Percentiles rank a stretch among this genome's conserved stretches.
These are phyloP conservation scores for Colletotrichum scovillei DNA, from an alignment of 2,329 filamentous ascomycete species.

Conservation along the genomic window DNA sequence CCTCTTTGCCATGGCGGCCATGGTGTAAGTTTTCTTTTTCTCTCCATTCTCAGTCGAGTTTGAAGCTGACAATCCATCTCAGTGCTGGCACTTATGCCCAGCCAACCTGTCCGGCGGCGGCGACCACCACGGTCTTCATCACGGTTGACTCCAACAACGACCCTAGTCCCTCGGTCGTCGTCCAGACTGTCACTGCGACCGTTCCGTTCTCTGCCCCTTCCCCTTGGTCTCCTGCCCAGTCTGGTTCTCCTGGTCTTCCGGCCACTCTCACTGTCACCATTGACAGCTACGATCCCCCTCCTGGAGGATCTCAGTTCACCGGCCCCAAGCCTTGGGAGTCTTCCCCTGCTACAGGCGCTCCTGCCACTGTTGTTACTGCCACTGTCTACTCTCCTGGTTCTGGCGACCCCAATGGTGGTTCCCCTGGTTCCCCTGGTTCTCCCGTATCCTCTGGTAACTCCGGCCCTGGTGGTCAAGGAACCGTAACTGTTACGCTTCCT, in stretches of 20 bases:
- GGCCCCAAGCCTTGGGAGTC: slow-evolving; percentile 36
- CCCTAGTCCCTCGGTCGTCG: slow-evolving; percentile 31
- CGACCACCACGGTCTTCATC: slow-evolving; percentile 59
- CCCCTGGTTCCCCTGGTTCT: not conserved
- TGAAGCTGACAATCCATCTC: slow-evolving; percentile 29
- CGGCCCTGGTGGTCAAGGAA: not conserved
- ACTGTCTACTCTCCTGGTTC: slow-evolving; percentile 25
- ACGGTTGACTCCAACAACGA: slow-evolving; percentile 53
- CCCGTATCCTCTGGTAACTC: not conserved
- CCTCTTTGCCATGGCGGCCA: slow-evolving; percentile 49
- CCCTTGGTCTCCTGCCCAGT: slow-evolving; percentile 21
- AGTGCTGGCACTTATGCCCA: slow-evolving; percentile 33
- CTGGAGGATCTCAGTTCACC: slow-evolving; percentile 37
- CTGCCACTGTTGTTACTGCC: slow-evolving; percentile 37
- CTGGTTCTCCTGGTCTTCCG: slow-evolving; percentile 32
- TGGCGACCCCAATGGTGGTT: not conserved
- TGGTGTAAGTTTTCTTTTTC: slow-evolving; percentile 45
- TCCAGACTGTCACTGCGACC: slow-evolving; percentile 29
- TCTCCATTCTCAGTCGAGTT: not conserved
- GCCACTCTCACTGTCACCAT: slow-evolving; percentile 35
- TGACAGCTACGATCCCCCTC: slow-evolving; percentile 34
- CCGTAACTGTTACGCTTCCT: not conserved
- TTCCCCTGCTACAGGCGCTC: slow-evolving; percentile 4
- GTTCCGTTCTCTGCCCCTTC: slow-evolving; percentile 22
- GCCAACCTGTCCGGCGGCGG: slow-evolving; percentile 49